Evolutionary conservation across 2,329 filamentous ascomycete species (phyloP), one percentile per base, ranked within the genome.

Genomic region (Cercospora sp.): DNA sequence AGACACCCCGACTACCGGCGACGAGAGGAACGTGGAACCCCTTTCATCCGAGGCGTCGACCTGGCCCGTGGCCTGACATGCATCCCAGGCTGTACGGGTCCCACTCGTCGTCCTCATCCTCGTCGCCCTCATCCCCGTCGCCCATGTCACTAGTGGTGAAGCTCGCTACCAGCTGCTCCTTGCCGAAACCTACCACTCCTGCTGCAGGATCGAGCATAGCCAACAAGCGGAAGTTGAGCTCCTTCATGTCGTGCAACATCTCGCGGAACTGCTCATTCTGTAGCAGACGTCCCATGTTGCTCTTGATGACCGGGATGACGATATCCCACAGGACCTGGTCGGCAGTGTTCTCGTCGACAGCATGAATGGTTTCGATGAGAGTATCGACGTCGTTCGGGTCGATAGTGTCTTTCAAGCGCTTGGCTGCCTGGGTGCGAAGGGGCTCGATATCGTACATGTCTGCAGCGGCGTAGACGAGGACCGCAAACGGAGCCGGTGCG

Each of bases 401-500:
- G 51, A 55, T 59, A n/a, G 39, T 28, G 6, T 63, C 30, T 20
- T 63, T 31, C 26, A 72, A 26, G 2, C 61, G 62, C 12, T 28
- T 58, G 5, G 62, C 62, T 48, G 71, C 71, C 10, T 68, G 51
- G 13, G 62, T 45, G 23, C 61, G 60, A 10, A 81, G 77, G 0
- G 76, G 68, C 1, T 75, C 71, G 2, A 80, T 76, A n/a, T 78
- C 72, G 68, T 76, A 81, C 67, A 79, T 79, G 69, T 80, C 76
- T 3, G 79, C 80, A 64, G 80, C 77, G 55, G 75, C 67, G 72
- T 79, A 82, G 16, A 82, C 78, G 63, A 78, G 78, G 5, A 81
- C 67, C 16, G 64, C 60, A 53, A 71, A 70, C 12, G 63, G 30
- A 1, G 65, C 53, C 1, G 57, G 10, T 13, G 58, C n/a, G 9